phyloP scores from a whole-genome alignment of 2,329 filamentous ascomycete species.

The Claviceps arundinis region DNA sequence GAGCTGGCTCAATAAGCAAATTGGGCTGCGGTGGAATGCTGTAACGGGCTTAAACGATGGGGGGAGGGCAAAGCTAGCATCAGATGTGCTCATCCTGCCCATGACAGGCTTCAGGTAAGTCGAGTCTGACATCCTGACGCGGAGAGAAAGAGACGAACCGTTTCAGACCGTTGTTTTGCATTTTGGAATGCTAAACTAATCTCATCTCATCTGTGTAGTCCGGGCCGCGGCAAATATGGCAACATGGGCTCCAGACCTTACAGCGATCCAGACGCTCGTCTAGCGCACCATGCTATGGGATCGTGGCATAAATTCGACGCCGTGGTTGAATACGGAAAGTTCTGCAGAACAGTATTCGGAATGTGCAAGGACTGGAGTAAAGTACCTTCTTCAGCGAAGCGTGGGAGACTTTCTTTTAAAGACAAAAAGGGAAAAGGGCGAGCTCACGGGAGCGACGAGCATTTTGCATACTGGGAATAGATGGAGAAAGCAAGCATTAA shows the following conservation, averaged over 20 bases:
- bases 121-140: not conserved
- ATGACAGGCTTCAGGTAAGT: slow-evolving; percentile 14
- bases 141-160: no score
- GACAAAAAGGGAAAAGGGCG: not conserved
- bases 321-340: slow-evolving; percentile 13
- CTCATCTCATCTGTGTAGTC: slow-evolving; percentile 4
- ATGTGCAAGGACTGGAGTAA: slow-evolving; percentile 12
- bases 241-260: slow-evolving; percentile 14
- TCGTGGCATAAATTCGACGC: slow-evolving; percentile 12
- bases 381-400: slow-evolving; percentile 3
- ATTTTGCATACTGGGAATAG: not conserved
- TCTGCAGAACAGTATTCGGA: slow-evolving; percentile 12
- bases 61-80: slow-evolving; percentile 11
- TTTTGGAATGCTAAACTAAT: not conserved
- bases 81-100: slow-evolving; percentile 11
- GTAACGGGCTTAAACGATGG: slow-evolving; percentile 12
- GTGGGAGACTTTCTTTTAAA: not conserved
- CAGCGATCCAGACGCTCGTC: slow-evolving; percentile 10
- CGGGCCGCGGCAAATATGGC: slow-evolving; percentile 11
- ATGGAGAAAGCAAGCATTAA: not conserved
- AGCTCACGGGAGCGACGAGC: no score
- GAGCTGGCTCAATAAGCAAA: slow-evolving; percentile 9
- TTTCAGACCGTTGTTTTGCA: no score
- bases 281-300: slow-evolving; percentile 12
- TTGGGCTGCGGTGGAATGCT: slow-evolving; percentile 13